These are phyloP conservation scores for Rubroshorea leprosula DNA, from an alignment of 345 rosid genomes.

Conservation along the genomic window DNA sequence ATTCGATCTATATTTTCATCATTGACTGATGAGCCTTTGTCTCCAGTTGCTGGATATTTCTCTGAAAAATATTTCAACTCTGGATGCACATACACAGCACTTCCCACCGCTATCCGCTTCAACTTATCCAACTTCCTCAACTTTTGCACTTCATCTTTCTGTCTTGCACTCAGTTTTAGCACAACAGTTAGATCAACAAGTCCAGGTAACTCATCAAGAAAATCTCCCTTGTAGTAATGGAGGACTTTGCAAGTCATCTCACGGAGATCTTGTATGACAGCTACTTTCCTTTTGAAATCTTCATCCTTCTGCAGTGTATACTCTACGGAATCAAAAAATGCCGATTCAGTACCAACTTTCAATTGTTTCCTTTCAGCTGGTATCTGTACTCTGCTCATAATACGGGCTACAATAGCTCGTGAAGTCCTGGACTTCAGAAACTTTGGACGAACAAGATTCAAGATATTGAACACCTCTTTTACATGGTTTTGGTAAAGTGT, in stretches of 20 bases:
- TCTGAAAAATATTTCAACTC: slow-evolving; percentile 21
- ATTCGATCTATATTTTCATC: slow-evolving; percentile 49
- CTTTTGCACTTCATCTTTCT: slow-evolving; percentile 40
- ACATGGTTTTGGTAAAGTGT: slow-evolving; percentile 63
- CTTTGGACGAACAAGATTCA: slow-evolving; percentile 60
- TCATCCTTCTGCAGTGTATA: slow-evolving; percentile 44
- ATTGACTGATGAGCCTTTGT: slow-evolving; percentile 30
- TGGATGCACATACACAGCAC: slow-evolving; percentile 57
- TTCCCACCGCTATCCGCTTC: slow-evolving; percentile 32
- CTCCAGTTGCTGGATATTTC: slow-evolving; percentile 10
- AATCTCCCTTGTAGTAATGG: slow-evolving; percentile 64
- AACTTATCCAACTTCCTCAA: slow-evolving; percentile 29
- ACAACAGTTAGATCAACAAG: slow-evolving; percentile 61
- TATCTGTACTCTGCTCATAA: slow-evolving; percentile 42
- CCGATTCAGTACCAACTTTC: slow-evolving; percentile 25
- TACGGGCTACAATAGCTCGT: slow-evolving; percentile 35
- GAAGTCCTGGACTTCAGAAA: slow-evolving; percentile 41
- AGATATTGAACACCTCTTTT: slow-evolving; percentile 55
- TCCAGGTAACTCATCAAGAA: slow-evolving; percentile 58
- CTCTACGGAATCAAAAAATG: slow-evolving; percentile 49
- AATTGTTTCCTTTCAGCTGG: slow-evolving; percentile 37
- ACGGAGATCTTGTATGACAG: slow-evolving; percentile 52
- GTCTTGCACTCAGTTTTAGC: slow-evolving; percentile 40
- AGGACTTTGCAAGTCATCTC: slow-evolving; percentile 59
- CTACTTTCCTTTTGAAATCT: slow-evolving; percentile 41